These are phyloP conservation scores for Schrenkiella parvula DNA, from an alignment of 345 rosid genomes.

Conservation along the genomic window DNA sequence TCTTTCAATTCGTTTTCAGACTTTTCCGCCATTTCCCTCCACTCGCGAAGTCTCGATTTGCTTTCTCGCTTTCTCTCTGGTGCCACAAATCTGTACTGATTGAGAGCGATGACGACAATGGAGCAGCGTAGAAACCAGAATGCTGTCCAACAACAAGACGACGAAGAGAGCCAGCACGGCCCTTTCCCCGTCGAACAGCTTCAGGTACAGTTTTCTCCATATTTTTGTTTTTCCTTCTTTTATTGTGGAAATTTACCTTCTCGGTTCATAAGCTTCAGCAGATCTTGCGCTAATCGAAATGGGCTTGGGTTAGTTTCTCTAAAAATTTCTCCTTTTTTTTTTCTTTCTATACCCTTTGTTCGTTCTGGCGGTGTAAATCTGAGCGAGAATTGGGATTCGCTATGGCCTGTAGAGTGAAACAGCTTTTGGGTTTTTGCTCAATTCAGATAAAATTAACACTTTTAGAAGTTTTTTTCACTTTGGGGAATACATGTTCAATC, in stretches of 20 bases:
- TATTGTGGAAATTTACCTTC: neutral
- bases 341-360: neutral
- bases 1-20: constrained; percentile 20
- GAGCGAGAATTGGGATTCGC: constrained; percentile 9
- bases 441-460: neutral
- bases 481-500: neutral
- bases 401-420: neutral
- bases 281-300: constrained; percentile 8
- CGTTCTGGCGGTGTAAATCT: neutral
- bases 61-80: constrained; percentile 1
- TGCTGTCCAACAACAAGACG: constrained; percentile 34
- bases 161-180: constrained; percentile 43
- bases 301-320: constrained; percentile 24
- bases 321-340: neutral
- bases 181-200: constrained; percentile 48
- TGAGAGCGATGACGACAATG: constrained; percentile 30
- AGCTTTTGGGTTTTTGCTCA: constrained; percentile 1
- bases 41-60: neutral
- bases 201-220: constrained; percentile 31
- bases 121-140: constrained; percentile 39
- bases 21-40: constrained; percentile 40
- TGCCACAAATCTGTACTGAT: neutral
- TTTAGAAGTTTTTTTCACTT: neutral
- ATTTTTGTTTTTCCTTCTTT: neutral
- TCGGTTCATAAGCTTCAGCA: neutral